Conservation (phyloP, 257 asterid genomes). For the Dorcoceras hygrometricum region DNA sequence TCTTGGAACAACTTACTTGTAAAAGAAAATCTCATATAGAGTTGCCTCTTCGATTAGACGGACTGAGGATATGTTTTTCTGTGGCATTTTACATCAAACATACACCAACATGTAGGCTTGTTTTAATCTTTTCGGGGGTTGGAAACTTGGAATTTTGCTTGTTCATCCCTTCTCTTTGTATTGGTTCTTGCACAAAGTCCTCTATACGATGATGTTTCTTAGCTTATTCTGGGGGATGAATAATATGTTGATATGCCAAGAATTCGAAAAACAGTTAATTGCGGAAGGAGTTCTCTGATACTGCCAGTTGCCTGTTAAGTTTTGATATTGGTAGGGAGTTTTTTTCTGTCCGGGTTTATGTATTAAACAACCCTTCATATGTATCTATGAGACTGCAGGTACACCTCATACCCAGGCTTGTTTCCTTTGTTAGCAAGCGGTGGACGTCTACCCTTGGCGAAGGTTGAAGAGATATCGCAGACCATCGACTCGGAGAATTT, state of each 20-base stretch:
- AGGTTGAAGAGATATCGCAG: constrained; percentile 86
- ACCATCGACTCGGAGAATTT: constrained; percentile 64
- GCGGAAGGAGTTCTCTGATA: neutral
- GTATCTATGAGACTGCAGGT: constrained; percentile 39
- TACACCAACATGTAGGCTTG: too few species aligned
- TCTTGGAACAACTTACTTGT: neutral
- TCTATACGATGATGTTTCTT: too few species aligned
- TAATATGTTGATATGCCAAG: neutral
- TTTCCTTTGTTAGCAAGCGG: constrained; percentile 78
- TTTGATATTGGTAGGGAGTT: neutral
- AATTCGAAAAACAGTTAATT: neutral
- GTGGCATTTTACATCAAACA: too few species aligned
- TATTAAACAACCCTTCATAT: neutral
- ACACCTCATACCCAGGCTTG: constrained; percentile 73
- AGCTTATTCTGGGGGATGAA: neutral
- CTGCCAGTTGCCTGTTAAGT: neutral
- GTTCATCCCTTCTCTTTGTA: too few species aligned
- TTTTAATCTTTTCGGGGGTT: neutral
- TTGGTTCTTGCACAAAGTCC: too few species aligned
- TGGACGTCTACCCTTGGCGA: constrained; percentile 56
- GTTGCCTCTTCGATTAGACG: neutral
- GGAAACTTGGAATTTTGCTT: neutral
- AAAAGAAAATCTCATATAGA: neutral
- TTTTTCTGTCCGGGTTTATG: neutral
- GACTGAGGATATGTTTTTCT: neutral